These are phyloP conservation scores for Phaeolepiota aurea DNA, from an alignment of 768 basidiomycete genomes.

Conservation along the genomic window DNA sequence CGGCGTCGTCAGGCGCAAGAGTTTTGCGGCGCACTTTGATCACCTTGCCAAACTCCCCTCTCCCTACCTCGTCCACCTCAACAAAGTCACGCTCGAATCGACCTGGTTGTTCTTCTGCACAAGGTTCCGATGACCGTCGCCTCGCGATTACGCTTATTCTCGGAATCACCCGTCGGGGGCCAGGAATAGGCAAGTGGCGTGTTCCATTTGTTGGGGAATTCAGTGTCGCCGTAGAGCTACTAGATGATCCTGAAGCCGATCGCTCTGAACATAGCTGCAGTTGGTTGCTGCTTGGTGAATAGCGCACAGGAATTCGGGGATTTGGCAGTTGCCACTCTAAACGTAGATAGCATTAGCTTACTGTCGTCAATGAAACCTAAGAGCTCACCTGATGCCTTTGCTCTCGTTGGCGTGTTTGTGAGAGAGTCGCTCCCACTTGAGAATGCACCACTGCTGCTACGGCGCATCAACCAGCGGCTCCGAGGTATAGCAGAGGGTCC, in stretches of 20 bases:
- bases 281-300: constrained; percentile 37
- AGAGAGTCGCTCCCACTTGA: constrained; percentile 66
- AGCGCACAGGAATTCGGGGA: constrained; percentile 35
- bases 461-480: constrained; percentile 58
- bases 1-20: constrained; percentile 26
- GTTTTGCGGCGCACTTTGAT: constrained; percentile 74
- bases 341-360: constrained; percentile 2
- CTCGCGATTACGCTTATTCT: constrained; percentile 10
- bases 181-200: constrained; percentile 16
- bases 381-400: constrained; percentile 37
- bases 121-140: constrained; percentile 28
- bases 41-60: constrained; percentile 90
- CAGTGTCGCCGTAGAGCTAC: constrained; percentile 35
- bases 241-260: constrained; percentile 53
- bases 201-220: constrained; percentile 37
- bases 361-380: constrained; percentile 6
- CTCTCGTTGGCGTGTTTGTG: constrained; percentile 58
- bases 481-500: constrained; percentile 28
- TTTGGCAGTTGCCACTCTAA: constrained; percentile 52
- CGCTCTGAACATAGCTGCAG: constrained; percentile 30
- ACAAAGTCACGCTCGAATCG: constrained; percentile 78
- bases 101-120: constrained; percentile 44
- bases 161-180: constrained; percentile 14
- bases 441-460: constrained; percentile 77
- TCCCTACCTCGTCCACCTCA: constrained; percentile 75